Conservation (phyloP, 1,284 basidiomycete genomes). For the Rhodotorula sp. region DNA sequence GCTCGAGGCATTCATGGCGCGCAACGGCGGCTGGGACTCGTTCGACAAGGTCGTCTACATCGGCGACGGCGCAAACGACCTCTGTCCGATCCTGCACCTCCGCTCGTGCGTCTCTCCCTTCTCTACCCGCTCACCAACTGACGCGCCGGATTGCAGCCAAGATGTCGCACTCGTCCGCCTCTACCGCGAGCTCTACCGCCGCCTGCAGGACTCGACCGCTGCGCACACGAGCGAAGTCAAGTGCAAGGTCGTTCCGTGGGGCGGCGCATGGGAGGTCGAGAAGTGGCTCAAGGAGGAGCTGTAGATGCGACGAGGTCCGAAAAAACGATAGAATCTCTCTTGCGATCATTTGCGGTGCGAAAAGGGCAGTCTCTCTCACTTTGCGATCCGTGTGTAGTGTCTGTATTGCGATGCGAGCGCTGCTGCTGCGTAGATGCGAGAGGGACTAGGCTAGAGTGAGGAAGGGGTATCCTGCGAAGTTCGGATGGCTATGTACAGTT, state of each 20-base stretch:
- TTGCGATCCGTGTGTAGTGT: no score
- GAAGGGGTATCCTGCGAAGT: no score
- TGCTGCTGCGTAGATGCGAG: no score
- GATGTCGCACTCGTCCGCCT: conserved; percentile 74
- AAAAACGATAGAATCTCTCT: no score
- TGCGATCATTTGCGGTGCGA: no score
- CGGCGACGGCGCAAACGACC: conserved; percentile 94
- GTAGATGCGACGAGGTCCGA: background rate
- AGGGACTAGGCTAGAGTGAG: no score
- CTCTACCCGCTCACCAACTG: background rate
- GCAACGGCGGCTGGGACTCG: conserved; percentile 58
- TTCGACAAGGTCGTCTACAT: conserved; percentile 86
- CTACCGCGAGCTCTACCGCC: conserved; percentile 68
- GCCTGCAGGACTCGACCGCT: conserved; percentile 66
- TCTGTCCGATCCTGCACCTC: conserved; percentile 82
- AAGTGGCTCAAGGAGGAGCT: conserved; percentile 59
- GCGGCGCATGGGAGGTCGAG: conserved; percentile 90
- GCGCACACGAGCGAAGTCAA: conserved; percentile 60
- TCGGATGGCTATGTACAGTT: no score
- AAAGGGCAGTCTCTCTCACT: no score
- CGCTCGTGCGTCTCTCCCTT: conserved; percentile 57
- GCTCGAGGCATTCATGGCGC: conserved; percentile 71
- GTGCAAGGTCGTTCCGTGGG: conserved; percentile 76
- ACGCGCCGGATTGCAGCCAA: conserved; percentile 54
- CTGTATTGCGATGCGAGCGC: no score